Conservation (phyloP, 331 rosid genomes). For the Quercus phellos region DNA sequence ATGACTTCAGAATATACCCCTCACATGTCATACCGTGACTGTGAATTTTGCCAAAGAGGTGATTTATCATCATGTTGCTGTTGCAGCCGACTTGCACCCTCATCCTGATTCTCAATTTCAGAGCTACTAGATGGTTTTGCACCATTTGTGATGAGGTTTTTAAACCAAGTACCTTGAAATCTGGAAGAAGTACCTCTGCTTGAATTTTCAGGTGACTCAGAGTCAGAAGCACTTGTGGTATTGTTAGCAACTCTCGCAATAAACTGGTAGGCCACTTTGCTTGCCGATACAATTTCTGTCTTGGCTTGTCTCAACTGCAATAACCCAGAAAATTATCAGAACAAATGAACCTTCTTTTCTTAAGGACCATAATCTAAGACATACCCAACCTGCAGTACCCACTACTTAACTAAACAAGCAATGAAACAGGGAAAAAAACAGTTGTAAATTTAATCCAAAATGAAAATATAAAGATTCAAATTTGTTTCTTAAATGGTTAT, state of each 20-base stretch:
- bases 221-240: slow-evolving; percentile 35
- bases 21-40: slow-evolving; percentile 29
- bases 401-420: background rate
- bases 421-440: background rate
- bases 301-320: slow-evolving; percentile 91
- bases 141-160: slow-evolving; percentile 61
- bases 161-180: slow-evolving; percentile 82
- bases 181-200: slow-evolving; percentile 50
- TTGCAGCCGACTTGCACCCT: slow-evolving; percentile 24
- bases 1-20: background rate
- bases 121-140: slow-evolving; percentile 84
- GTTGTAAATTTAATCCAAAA: background rate
- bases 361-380: background rate
- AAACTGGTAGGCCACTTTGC: slow-evolving; percentile 94
- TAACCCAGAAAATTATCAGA: slow-evolving; percentile 6
- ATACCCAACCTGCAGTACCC: background rate
- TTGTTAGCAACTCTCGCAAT: slow-evolving; percentile 68
- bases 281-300: slow-evolving; percentile 83
- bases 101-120: slow-evolving; percentile 52
- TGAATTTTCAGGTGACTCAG: slow-evolving; percentile 59
- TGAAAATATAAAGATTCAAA: background rate
- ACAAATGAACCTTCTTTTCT: background rate
- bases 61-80: slow-evolving; percentile 32
- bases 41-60: slow-evolving; percentile 30
- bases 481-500: background rate